Evolutionary conservation across 345 rosid genomes (phyloP), one percentile per base, ranked within the genome.

Genomic region (Sonneratia caseolaris): DNA sequence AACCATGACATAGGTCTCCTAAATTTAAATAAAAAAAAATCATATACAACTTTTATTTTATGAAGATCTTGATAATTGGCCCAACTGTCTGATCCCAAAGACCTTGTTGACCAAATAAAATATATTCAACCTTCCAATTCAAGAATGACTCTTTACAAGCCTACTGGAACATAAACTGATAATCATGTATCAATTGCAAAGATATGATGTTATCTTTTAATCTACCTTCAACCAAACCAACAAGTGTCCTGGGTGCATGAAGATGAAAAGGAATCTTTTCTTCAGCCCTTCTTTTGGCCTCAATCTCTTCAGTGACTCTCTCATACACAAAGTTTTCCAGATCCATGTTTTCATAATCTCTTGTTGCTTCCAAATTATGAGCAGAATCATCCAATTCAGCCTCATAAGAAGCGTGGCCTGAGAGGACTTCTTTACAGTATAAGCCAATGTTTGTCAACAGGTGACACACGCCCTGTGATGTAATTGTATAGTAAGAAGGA

Each of bases 281-380:
- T 67, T 81, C 79, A 37, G 90, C 90, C 80, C 55, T 82, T 82
- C 83, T 90, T 73, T 83, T 82, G 37, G 89, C 88, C 81, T 91
- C 87, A 66, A 87, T 74, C 83, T 87, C 97, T 78, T 89, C 91
- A 38, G 74, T 82, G 67, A 85, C 89, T 84, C 86, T 90, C 76
- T 81, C 84, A 75, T 82, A 82, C 37, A 84, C 93, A 84, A 85
- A 79, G 76, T 80, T 90, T 82, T 92, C 96, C 75, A 94, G 77
- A 61, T 94, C 97, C 97, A 91, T 94, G 76, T 90, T 91, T 77
- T 91, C 97, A 48, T 86, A 82, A 69, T 85, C 93, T 71, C 87
- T 73, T 73, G 72, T 69, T 72, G 85, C 77, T 76, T 81, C 92
- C 79, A 83, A 61, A 53, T 88, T 85, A 76, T 76, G 79, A 76